These are phyloP conservation scores for Penicillium longicatenatum DNA, from an alignment of 495 filamentous ascomycete genomes.

Conservation along the genomic window DNA sequence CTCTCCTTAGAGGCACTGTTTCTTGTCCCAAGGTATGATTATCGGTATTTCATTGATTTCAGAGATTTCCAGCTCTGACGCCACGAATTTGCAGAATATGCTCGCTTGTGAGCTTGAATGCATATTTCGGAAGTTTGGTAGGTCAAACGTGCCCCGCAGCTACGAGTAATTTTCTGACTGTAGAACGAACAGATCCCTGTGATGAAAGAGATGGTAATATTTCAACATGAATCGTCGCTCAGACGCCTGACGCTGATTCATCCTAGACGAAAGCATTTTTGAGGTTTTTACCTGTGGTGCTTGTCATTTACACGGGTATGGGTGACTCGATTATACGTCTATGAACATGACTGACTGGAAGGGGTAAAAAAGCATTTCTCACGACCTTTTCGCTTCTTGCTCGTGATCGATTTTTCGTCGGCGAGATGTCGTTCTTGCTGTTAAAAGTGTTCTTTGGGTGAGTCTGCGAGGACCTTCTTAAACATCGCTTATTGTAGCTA, in stretches of 20 bases:
- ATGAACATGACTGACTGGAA: constrained; percentile 14
- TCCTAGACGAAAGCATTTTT: constrained; percentile 81
- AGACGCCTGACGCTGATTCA: constrained; percentile 33
- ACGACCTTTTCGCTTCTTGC: constrained; percentile 91
- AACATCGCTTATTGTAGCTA: constrained; percentile 35
- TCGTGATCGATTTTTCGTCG: constrained; percentile 70
- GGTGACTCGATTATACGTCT: constrained; percentile 19
- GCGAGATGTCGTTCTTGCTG: constrained; percentile 81
- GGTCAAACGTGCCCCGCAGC: constrained; percentile 24
- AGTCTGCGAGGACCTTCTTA: constrained; percentile 38
- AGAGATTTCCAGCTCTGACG: constrained; percentile 18
- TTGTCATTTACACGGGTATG: constrained; percentile 74
- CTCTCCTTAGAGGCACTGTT: constrained; percentile 87
- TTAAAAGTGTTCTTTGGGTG: constrained; percentile 79
- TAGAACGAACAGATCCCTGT: constrained; percentile 65
- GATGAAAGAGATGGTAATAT: constrained; percentile 77
- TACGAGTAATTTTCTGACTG: constrained; percentile 26
- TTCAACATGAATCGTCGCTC: background rate
- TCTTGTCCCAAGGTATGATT: constrained; percentile 70
- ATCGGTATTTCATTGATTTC: constrained; percentile 7
- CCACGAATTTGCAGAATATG: constrained; percentile 60
- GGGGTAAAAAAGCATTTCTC: constrained; percentile 68
- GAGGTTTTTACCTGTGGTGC: constrained; percentile 86
- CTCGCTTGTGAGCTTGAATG: constrained; percentile 83
- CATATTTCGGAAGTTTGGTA: constrained; percentile 83